Evolutionary conservation across 2,329 filamentous ascomycete genomes (phyloP), one percentile per base, ranked within the genome.

Genomic region (Helicocarpus griseus): DNA sequence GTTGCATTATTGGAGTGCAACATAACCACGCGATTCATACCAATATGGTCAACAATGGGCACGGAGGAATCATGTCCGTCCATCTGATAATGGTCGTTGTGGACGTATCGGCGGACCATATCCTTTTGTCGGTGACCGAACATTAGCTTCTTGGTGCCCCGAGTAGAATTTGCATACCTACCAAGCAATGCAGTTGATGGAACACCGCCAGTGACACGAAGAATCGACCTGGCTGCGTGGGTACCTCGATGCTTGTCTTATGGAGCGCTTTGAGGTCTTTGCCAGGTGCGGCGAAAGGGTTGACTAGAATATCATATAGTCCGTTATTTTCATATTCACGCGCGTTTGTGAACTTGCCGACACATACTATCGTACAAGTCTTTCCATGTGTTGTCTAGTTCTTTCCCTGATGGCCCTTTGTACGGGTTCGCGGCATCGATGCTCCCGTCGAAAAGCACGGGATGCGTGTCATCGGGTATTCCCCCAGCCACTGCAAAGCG

Each of bases 151-250:
- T n/a, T 43, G 9, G n/a, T 41, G n/a, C 14, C 33, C 24, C 24
- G 4, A 6, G 7, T 14, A 35, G 2, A 8, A 28, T 17, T 31
- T 11, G 28, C 14, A 28, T 24, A 47, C 54, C 22, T 57, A 60
- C 60, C 49, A 61, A 33, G 33, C 59, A 63, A 40, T 62, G 59
- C 1, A 62, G 55, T 35, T 62, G 59, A 48, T 62, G 54, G 41
- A 57, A 56, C 4, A 55, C 57, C 13, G 55, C 55, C 39, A 56
- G 35, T 19, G 53, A 57, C 6, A 46, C 55, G 17, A 58, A 48
- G 33, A 54, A 45, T 22, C 52, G 39, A 11, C 50, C 53, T 21
- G 38, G 50, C 9, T 48, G 45, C 13, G 55, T 54, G 11, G 55
- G 52, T 4, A 56, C 33, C 41, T 53, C 50, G n/a, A 55, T 36